Evolutionary conservation across 345 rosid species (phyloP), one percentile per base, ranked within the genome.

Genomic region (Aquilaria sinensis): DNA sequence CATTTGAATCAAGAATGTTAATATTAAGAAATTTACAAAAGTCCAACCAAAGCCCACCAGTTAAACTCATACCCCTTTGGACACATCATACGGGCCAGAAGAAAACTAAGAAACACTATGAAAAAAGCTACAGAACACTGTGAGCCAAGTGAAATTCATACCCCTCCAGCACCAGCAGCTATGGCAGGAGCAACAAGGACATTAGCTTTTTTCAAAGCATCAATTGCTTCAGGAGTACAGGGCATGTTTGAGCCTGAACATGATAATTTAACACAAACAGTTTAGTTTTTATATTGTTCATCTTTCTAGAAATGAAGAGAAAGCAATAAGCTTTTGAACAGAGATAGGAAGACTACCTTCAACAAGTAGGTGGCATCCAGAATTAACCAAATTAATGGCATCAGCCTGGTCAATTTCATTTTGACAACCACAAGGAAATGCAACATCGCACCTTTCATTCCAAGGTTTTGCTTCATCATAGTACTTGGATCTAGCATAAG

Each of bases 121-220:
- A 15, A 51, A 51, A 2, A 52, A 52, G 16, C 56, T 14, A 10
- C 23, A 16, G n/a, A 31, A 67, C 32, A 53, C 53, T 31, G 37
- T 30, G 64, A 50, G 33, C 43, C 57, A 53, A 70, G 10, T 46
- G 43, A 55, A 81, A 58, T 68, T 65, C 82, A 47, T 64, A 94
- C 99, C 83, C 96, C 97, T 76, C 99, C 99, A 62, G 99, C 95
- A 73, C 97, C 96, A 70, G 99, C 96, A 51, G 99, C 99, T 81
- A 90, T 76, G 53, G 97, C 90, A 75, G 99, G 99, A 71, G 96
- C 99, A 49, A 86, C 77, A 57, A 94, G 89, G 62, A 94, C 85
- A 76, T 81, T 88, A 46, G 95, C 90, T 72, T 90, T 90, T 72
- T 85, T 86, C 77, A 94, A 77, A 66, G 88, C 81, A 63, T 90